Evolutionary conservation across 2,329 filamentous ascomycete species (phyloP), one percentile per base, ranked within the genome.

Genomic region (Chaetomium globosum): DNA sequence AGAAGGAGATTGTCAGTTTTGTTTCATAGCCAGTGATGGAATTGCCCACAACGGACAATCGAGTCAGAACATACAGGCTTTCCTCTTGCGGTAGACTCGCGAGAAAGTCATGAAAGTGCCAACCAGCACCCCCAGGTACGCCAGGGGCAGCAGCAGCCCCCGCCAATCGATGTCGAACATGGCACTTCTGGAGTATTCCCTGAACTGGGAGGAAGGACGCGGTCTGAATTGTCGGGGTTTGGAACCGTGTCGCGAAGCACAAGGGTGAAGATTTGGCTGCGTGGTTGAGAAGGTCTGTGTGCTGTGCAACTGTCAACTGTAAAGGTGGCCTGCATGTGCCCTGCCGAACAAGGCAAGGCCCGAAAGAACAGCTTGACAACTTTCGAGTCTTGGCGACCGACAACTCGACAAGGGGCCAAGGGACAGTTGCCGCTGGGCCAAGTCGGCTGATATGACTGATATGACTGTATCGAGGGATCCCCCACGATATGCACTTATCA

Each of bases 61-160:
- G 10, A n/a, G 39, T 7, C 16, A 43, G 12, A 63, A 83, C 87
- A 68, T 81, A 92, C 89, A 81, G 71, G 91, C 89, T 85, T 97
- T 95, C 78, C 95, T 88, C 80, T 95, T 94, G 74, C 94, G 89
- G 80, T 98, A 98, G 68, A 98, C 87, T 64, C 87, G 91, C 56
- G 92, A 96, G 80, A 99, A 99, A 70, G 92, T 95, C 76, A 90
- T 89, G 71, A 99, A 86, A 43, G 93, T 94, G 74, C 93, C 92
- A 74, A 91, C 84, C 63, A 99, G 88, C 66, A 98, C 91, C 71
- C 87, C 84, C 66, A 99, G 84, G 80, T 99, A 99, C 80, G 92
- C 89, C 75, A 97, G 86, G 66, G 95, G 94, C 74, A 97, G 87
- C 75, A 87, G 82, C 67, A 98, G 89, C 80, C 91, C 90, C 79